Conservation (phyloP, 2,329 filamentous ascomycete species). For the Ceratocystis huliohia region DNA sequence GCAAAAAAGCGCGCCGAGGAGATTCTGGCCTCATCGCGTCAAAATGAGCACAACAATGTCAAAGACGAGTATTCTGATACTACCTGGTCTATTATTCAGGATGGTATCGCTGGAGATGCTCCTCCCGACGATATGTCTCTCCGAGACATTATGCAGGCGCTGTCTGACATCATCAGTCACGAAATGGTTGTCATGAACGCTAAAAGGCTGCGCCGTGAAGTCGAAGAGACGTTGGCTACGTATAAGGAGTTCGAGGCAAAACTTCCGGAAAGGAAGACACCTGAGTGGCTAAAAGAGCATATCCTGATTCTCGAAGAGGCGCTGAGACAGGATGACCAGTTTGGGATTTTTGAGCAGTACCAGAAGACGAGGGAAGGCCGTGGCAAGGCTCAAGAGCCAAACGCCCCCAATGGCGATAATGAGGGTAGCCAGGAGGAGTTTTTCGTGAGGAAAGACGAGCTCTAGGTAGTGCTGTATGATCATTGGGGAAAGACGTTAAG, state of each 20-base stretch:
- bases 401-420: slow-evolving; percentile 18
- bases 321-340: slow-evolving; percentile 42
- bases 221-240: slow-evolving; percentile 10
- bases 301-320: slow-evolving; percentile 42
- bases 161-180: slow-evolving; percentile 49
- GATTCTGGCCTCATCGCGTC: slow-evolving; percentile 9
- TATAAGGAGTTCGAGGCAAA: slow-evolving; percentile 26
- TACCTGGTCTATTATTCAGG: not conserved
- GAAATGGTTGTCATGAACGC: slow-evolving; percentile 53
- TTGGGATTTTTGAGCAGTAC: slow-evolving; percentile 9
- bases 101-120: not conserved
- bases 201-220: slow-evolving; percentile 4
- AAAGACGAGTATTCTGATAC: not conserved
- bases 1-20: slow-evolving; percentile 15
- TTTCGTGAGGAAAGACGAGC: slow-evolving; percentile 37
- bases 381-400: not conserved
- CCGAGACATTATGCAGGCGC: slow-evolving; percentile 25
- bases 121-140: not conserved
- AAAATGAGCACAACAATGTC: slow-evolving; percentile 25
- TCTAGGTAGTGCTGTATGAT: slow-evolving; percentile 28
- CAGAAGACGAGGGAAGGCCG: not conserved
- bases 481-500: not conserved
- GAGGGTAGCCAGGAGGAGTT: slow-evolving; percentile 40
- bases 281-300: slow-evolving; percentile 19
- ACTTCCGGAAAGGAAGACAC: slow-evolving; percentile 20